These are phyloP conservation scores for Kluyveromyces lactis DNA, from an alignment of 805 yeast genomes.

Conservation along the genomic window DNA sequence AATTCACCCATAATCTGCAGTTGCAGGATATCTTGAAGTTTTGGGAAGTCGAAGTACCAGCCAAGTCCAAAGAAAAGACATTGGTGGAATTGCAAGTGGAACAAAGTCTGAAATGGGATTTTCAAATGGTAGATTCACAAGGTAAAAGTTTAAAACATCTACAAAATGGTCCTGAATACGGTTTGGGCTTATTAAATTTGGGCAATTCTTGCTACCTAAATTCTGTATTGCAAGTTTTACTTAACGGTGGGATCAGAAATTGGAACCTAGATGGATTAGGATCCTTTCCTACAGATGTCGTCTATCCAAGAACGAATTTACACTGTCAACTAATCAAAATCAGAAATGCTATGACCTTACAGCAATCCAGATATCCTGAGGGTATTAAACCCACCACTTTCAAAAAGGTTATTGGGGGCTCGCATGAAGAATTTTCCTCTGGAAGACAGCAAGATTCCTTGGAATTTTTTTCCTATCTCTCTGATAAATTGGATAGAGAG, in stretches of 20 bases:
- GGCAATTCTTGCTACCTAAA: constrained; percentile 92
- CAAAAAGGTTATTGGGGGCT: constrained; percentile 67
- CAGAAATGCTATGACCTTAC: constrained; percentile 59
- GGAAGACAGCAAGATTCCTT: constrained; percentile 93
- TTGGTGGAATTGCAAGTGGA: constrained; percentile 85
- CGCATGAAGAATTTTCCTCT: constrained; percentile 75
- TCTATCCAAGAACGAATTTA: constrained; percentile 56
- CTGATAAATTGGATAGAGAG: constrained; percentile 50
- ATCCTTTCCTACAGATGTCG: constrained; percentile 32
- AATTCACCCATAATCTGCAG: constrained; percentile 49
- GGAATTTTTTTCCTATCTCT: constrained; percentile 69
- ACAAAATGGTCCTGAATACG: constrained; percentile 33
- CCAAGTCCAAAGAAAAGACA: constrained; percentile 73
- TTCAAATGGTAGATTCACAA: constrained; percentile 62
- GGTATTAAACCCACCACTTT: constrained; percentile 76
- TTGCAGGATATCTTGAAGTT: constrained; percentile 33
- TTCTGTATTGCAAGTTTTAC: constrained; percentile 68
- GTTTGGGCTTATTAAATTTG: constrained; percentile 77
- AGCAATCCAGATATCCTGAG: constrained; percentile 46
- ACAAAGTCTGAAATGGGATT: constrained; percentile 91
- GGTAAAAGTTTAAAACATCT: constrained; percentile 61
- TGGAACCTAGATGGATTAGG: constrained; percentile 33
- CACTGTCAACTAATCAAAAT: constrained; percentile 71
- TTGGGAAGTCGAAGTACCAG: constrained; percentile 58
- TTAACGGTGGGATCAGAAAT: constrained; percentile 31